Conservation (phyloP, 441 rosid genomes). For the Adansonia gregorii region DNA sequence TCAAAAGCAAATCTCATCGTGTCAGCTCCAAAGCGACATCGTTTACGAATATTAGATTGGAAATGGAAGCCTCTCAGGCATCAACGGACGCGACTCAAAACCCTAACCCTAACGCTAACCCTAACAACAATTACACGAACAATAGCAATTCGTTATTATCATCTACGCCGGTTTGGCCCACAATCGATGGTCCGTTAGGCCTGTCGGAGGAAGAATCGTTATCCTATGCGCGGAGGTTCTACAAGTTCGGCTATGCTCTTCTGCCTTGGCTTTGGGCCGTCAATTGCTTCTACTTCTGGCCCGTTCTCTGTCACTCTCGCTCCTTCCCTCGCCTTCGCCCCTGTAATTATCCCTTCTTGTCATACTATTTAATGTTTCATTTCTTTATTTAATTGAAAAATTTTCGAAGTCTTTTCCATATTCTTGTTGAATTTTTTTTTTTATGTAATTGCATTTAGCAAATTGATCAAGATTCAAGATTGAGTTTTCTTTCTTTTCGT, state of each 20-base stretch:
- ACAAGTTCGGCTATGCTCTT: slow-evolving; percentile 81
- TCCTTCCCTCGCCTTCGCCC: slow-evolving; percentile 83
- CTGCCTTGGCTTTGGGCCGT: slow-evolving; percentile 95
- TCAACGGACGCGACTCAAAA: slow-evolving; percentile 22
- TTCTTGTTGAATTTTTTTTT: neutral
- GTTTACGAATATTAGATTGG: neutral
- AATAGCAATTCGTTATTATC: slow-evolving; percentile 42
- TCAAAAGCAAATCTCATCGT: neutral
- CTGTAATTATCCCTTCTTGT: slow-evolving; percentile 44
- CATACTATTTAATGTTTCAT: neutral
- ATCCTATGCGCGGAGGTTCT: slow-evolving; percentile 80
- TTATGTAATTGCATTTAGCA: neutral
- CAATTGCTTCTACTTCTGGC: slow-evolving; percentile 99
- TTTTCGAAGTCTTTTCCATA: slow-evolving; percentile 2
- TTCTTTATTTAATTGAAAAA: neutral
- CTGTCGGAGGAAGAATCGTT: slow-evolving; percentile 86
- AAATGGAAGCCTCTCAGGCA: slow-evolving; percentile 64
- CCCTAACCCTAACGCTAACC: slow-evolving; percentile 34
- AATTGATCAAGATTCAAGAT: neutral
- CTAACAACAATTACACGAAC: slow-evolving; percentile 22
- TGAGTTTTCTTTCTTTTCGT: neutral
- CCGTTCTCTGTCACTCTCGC: slow-evolving; percentile 81
- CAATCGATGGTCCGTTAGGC: slow-evolving; percentile 88
- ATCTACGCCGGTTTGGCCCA: slow-evolving; percentile 81
- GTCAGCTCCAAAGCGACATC: slow-evolving; percentile 29